These are phyloP conservation scores for Saccharomyces hybrid DNA, from an alignment of 1,139 yeast species.

Conservation along the genomic window DNA sequence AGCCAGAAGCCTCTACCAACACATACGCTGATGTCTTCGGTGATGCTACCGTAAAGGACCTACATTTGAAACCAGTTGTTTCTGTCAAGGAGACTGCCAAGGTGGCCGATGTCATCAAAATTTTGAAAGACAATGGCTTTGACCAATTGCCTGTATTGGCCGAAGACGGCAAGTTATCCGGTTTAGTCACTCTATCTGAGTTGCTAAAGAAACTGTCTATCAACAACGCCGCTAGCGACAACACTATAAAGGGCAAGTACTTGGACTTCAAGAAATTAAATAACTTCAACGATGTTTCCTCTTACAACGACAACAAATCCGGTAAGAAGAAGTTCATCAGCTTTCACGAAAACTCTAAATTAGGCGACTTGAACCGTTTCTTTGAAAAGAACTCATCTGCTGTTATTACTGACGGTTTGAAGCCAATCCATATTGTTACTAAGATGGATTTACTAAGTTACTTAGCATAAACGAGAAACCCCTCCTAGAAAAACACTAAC, in stretches of 20 bases:
- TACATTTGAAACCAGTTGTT: slow-evolving; percentile 76
- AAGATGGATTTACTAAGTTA: slow-evolving; percentile 77
- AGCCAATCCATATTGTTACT: slow-evolving; percentile 79
- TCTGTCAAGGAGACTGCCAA: slow-evolving; percentile 60
- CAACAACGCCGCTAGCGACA: slow-evolving; percentile 41
- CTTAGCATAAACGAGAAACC: slow-evolving; percentile 27
- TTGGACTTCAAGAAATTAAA: slow-evolving; percentile 69
- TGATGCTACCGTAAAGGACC: slow-evolving; percentile 58
- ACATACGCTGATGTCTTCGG: slow-evolving; percentile 39
- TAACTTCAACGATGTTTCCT: slow-evolving; percentile 54
- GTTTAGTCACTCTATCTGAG: slow-evolving; percentile 71
- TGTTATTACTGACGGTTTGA: slow-evolving; percentile 68
- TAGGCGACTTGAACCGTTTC: slow-evolving; percentile 65
- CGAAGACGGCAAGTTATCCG: slow-evolving; percentile 57
- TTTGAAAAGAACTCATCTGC: slow-evolving; percentile 86
- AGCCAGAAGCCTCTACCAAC: slow-evolving; percentile 9
- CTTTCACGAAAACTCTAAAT: slow-evolving; percentile 62
- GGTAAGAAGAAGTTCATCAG: slow-evolving; percentile 62
- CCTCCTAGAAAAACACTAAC: slow-evolving; percentile 25
- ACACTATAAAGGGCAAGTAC: slow-evolving; percentile 52
- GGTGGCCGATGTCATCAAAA: slow-evolving; percentile 59
- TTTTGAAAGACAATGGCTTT: slow-evolving; percentile 69
- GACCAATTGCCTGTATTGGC: slow-evolving; percentile 78
- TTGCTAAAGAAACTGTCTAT: slow-evolving; percentile 57
- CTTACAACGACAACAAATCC: slow-evolving; percentile 55